These are phyloP conservation scores for Thermoascus crustaceus DNA, from an alignment of 2,329 filamentous ascomycete genomes.

Conservation along the genomic window DNA sequence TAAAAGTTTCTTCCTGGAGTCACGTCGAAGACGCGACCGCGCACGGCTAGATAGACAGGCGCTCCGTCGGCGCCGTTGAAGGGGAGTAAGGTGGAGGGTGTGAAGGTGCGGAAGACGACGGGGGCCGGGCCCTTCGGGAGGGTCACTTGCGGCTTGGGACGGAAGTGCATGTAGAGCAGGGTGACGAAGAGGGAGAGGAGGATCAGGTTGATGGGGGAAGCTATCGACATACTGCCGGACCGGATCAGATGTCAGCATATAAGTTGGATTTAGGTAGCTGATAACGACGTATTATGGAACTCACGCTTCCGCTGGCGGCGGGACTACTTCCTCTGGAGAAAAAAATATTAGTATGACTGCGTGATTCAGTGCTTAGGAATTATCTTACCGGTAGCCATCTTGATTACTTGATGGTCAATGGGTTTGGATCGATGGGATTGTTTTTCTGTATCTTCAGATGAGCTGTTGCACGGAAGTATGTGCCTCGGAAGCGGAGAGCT, in stretches of 20 bases:
- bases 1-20: constrained; percentile 84
- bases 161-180: constrained; percentile 52
- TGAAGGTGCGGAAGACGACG: constrained; percentile 80
- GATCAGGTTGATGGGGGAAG: constrained; percentile 54
- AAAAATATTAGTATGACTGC: constrained; percentile 5
- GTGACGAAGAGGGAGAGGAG: constrained; percentile 51
- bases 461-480: no score
- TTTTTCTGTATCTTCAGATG: neutral
- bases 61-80: constrained; percentile 67
- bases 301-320: constrained; percentile 30
- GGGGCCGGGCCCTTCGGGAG: constrained; percentile 52
- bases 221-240: constrained; percentile 42
- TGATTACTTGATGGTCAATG: no score
- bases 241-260: constrained; percentile 3
- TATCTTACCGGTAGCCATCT: neutral
- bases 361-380: neutral
- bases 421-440: neutral
- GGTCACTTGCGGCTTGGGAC: constrained; percentile 43
- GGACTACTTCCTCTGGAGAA: constrained; percentile 16
- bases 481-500: no score
- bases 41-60: constrained; percentile 85
- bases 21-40: constrained; percentile 87
- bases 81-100: constrained; percentile 72
- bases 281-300: no score
- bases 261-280: neutral